phyloP scores from a whole-genome alignment of 1,284 basidiomycete species.

The Heliocybe sulcata region DNA sequence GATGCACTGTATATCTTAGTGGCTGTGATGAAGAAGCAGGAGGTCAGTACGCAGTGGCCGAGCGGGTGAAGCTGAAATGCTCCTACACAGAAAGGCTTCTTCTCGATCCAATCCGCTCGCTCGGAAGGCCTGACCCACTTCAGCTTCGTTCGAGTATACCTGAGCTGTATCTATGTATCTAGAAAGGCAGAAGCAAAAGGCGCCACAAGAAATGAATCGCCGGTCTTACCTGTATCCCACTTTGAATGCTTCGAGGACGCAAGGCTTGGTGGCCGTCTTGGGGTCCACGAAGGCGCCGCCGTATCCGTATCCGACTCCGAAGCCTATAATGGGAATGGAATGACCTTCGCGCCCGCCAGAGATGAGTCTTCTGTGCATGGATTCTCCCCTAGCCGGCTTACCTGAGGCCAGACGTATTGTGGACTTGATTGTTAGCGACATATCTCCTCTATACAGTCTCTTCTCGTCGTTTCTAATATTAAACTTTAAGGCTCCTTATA shows the following conservation, averaged over 20 bases:
- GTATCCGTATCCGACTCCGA: slow-evolving; percentile 1
- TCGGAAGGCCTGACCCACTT: slow-evolving; percentile 36
- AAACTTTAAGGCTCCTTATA: not conserved
- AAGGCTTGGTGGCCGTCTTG: not conserved
- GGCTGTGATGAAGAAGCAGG: slow-evolving; percentile 21
- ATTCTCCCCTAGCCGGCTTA: not conserved
- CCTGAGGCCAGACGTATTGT: not conserved
- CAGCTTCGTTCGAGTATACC: slow-evolving; percentile 46
- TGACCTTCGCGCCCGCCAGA: not conserved
- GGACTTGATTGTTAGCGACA: not conserved
- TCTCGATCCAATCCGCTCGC: slow-evolving; percentile 32
- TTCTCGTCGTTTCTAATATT: not conserved
- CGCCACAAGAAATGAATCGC: not conserved
- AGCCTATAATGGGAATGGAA: not conserved
- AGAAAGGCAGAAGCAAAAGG: not conserved
- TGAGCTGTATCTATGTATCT: slow-evolving; percentile 38
- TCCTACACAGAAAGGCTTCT: slow-evolving; percentile 40
- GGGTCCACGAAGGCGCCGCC: not conserved
- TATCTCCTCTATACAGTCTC: not conserved
- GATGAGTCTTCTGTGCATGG: not conserved
- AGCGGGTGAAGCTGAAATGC: not conserved
- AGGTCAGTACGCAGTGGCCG: not conserved
- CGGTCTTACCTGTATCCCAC: not conserved
- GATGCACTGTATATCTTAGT: slow-evolving; percentile 35
- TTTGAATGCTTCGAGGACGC: slow-evolving; percentile 2